phyloP scores from a whole-genome alignment of 768 basidiomycete species.

The Chalciporus pseudorubinellus region DNA sequence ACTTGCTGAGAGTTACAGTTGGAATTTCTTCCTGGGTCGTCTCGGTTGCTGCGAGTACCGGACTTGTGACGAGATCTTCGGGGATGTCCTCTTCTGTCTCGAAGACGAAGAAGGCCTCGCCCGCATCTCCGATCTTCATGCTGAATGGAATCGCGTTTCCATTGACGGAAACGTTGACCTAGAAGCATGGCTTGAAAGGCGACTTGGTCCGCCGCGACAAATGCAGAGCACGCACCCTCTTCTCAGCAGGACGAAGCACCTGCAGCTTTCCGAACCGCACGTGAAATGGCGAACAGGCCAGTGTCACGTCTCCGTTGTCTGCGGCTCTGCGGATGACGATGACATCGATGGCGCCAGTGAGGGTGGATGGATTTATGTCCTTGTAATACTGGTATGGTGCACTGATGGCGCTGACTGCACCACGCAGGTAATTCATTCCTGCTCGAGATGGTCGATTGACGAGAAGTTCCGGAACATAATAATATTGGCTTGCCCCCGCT shows the following conservation, averaged over 20 bases:
- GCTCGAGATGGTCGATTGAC: neutral
- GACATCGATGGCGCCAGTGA: constrained; percentile 98
- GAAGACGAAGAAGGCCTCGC: constrained; percentile 98
- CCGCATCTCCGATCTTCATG: constrained; percentile 99
- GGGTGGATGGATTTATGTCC: constrained; percentile 93
- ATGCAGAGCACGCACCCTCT: constrained; percentile 56
- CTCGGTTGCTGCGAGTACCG: constrained; percentile 69
- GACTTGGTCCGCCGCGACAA: neutral
- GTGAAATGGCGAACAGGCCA: constrained; percentile 94
- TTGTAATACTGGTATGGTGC: constrained; percentile 90
- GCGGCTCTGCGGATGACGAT: constrained; percentile 83
- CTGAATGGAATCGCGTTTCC: constrained; percentile 82
- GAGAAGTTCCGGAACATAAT: neutral
- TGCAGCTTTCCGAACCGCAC: constrained; percentile 98
- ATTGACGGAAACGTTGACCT: constrained; percentile 91
- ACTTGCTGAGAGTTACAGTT: constrained; percentile 16
- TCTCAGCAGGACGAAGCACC: constrained; percentile 89
- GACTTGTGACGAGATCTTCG: constrained; percentile 89
- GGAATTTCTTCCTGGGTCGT: constrained; percentile 31
- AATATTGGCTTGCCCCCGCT: constrained; percentile 1
- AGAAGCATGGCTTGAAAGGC: neutral
- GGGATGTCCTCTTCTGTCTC: constrained; percentile 96
- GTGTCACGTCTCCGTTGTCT: constrained; percentile 59
- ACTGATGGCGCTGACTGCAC: constrained; percentile 80
- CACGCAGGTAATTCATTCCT: constrained; percentile 83